Percentiles rank a stretch among this genome's conserved stretches.
Evolutionary conservation across 2,329 filamentous ascomycete species (phyloP).

Genomic region (Sporothrix sp.): DNA sequence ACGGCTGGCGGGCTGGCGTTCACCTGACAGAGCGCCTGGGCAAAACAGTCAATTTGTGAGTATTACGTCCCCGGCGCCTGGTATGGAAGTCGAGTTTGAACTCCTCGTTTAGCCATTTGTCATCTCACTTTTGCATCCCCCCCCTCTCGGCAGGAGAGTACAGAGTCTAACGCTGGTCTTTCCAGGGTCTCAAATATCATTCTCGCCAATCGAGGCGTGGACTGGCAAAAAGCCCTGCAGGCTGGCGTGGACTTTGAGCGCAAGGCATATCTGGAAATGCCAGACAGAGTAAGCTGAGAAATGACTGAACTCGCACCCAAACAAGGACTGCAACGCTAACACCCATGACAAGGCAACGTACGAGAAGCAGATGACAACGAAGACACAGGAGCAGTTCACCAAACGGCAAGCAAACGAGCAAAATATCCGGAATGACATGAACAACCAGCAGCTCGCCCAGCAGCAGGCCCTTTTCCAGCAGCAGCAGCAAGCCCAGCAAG

Average conservation of each 20-base stretch:
- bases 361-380: conserved; percentile 37
- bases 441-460: conserved; percentile 26
- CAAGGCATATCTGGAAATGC: conserved; percentile 35
- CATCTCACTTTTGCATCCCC: background rate
- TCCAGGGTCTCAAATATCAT: conserved; percentile 42
- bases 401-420: conserved; percentile 42
- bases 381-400: conserved; percentile 39
- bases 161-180: no score
- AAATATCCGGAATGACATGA: conserved; percentile 41
- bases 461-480: conserved; percentile 26
- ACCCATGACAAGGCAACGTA: conserved; percentile 35
- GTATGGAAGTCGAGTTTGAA: no score
- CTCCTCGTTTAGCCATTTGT: background rate
- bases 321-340: conserved; percentile 19
- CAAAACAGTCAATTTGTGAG: conserved; percentile 35
- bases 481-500: conserved; percentile 26
- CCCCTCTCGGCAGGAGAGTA: no score
- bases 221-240: conserved; percentile 32
- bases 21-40: conserved; percentile 32
- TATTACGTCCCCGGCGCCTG: no score
- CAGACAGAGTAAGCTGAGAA: conserved; percentile 37
- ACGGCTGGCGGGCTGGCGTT: conserved; percentile 33
- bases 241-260: conserved; percentile 39
- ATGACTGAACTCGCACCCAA: no score
- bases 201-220: conserved; percentile 34